Evolutionary conservation across 176 grass and related monocot genomes (phyloP), one percentile per base, ranked within the genome.

Genomic region (Phyllostachys edulis): DNA sequence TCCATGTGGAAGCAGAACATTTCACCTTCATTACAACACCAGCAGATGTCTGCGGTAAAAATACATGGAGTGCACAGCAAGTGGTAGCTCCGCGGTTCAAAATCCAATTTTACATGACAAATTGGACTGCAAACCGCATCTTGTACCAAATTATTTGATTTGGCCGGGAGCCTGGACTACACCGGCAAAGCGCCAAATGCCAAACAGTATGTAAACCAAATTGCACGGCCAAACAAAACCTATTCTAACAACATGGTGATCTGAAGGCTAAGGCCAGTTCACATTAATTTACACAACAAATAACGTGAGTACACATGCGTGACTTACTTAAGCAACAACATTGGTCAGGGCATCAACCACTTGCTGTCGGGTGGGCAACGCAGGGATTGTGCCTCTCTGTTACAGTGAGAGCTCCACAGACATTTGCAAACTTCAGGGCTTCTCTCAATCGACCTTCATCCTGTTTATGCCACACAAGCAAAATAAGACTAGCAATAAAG

Each of bases 391-490:
- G 49, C 96, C 93, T 71, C 93, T 92, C 86, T 11, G 32, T 96
- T 70, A 99, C 96, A 1, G 96, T 96, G 51, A 96, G 87, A 66
- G 93, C 96, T 51, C 96, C 91, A 54, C 96, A 96, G 50, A 84
- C 71, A 78, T 99, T 99, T 63, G 96, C 93, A 59, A 99, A 99
- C 44, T 79, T 99, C 71, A 99, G 89, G 42, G 91, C 96, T 77
- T 96, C 93, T 88, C 80, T 75, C 60, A 99, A 46, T 7, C 91
- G 73, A 16, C 34, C 84, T 86, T 99, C 96, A 45, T 96, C 93
- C 96, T 99, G 87, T 92, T 71, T 47, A 66, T 56, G 42, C 9
- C 73, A 66, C 6, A 84, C 7, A 47, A 69, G 51, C 40, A 79
- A 56, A 26, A 64, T 34, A 45, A 29, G 9, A 64, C 27, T 63